Evolutionary conservation across 495 filamentous ascomycete species (phyloP).

Genomic region (Penicillium lividum): DNA sequence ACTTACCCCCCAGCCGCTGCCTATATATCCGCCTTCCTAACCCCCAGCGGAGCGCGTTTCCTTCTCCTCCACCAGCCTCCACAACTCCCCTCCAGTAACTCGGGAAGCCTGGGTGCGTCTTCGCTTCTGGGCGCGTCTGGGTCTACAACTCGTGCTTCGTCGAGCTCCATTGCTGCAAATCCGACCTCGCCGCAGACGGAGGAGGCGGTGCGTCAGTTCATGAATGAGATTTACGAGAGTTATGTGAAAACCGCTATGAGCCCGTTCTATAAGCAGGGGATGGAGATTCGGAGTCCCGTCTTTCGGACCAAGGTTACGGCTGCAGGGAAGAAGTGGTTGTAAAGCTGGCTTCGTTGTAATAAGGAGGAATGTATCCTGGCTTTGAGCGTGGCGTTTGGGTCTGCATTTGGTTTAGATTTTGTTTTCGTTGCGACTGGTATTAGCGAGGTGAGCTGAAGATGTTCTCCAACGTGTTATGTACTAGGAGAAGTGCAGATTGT

Average conservation of each 20-base stretch:
- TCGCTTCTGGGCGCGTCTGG: constrained; percentile 34
- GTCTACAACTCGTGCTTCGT: constrained; percentile 51
- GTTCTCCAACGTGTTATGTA: neutral
- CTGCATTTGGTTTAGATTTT: neutral
- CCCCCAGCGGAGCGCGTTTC: constrained; percentile 69
- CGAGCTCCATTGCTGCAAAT: constrained; percentile 70
- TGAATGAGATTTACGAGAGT: constrained; percentile 88
- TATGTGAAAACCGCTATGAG: constrained; percentile 98
- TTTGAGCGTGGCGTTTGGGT: constrained; percentile 26
- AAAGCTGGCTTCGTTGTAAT: neutral
- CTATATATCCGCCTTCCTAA: constrained; percentile 90
- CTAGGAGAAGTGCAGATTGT: neutral
- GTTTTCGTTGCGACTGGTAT: neutral
- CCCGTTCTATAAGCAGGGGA: constrained; percentile 84
- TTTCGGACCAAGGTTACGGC: constrained; percentile 79
- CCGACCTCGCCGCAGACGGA: constrained; percentile 85
- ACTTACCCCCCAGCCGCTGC: constrained; percentile 77
- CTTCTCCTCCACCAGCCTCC: constrained; percentile 82
- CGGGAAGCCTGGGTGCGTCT: constrained; percentile 30
- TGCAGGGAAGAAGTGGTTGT: constrained; percentile 93
- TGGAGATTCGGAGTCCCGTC: constrained; percentile 79
- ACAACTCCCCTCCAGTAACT: constrained; percentile 40
- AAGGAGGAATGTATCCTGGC: neutral
- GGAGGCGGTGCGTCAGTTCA: constrained; percentile 91
- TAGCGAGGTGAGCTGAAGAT: neutral